Evolutionary conservation across 192 early-diverging fungal species (phyloP).

Genomic region (Entophlyctis helioformis): DNA sequence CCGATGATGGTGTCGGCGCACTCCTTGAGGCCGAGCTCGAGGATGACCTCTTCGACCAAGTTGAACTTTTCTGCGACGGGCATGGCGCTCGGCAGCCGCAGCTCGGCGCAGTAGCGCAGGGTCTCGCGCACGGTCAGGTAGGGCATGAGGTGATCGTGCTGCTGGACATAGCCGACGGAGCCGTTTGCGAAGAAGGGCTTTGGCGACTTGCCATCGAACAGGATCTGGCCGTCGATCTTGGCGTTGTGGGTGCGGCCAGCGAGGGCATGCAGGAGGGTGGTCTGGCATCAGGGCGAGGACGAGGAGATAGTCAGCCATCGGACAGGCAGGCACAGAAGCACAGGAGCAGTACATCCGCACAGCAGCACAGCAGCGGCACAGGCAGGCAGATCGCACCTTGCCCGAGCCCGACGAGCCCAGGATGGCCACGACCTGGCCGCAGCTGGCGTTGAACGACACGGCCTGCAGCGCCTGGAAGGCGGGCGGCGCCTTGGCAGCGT

Average conservation of each 20-base stretch:
- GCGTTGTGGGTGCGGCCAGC: constrained; percentile 52
- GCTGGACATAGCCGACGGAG: constrained; percentile 29
- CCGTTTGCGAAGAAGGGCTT: constrained; percentile 11
- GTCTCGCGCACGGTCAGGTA: constrained; percentile 49
- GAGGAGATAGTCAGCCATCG: too few relatives aligned
- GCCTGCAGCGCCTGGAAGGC: too few relatives aligned
- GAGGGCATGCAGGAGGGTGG: constrained; percentile 31
- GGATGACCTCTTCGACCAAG: constrained; percentile 29
- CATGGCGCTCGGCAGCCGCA: constrained; percentile 41
- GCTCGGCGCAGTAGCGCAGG: constrained; percentile 54
- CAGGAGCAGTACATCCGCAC: too few relatives aligned
- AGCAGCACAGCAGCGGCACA: too few relatives aligned
- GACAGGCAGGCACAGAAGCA: too few relatives aligned
- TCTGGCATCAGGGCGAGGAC: too few relatives aligned
- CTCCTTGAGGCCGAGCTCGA: constrained; percentile 28
- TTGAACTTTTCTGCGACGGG: constrained; percentile 6
- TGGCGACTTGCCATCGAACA: constrained; percentile 59
- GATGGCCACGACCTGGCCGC: too few relatives aligned
- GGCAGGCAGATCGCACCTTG: too few relatives aligned
- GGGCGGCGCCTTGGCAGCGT: too few relatives aligned
- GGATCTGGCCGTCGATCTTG: constrained; percentile 53
- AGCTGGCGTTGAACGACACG: too few relatives aligned
- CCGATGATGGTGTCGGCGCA: constrained; percentile 31
- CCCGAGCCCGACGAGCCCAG: too few relatives aligned
- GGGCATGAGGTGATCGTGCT: constrained; percentile 34